Evolutionary conservation across 768 basidiomycete species (phyloP).

Genomic region (Gloeophyllum trabeum): DNA sequence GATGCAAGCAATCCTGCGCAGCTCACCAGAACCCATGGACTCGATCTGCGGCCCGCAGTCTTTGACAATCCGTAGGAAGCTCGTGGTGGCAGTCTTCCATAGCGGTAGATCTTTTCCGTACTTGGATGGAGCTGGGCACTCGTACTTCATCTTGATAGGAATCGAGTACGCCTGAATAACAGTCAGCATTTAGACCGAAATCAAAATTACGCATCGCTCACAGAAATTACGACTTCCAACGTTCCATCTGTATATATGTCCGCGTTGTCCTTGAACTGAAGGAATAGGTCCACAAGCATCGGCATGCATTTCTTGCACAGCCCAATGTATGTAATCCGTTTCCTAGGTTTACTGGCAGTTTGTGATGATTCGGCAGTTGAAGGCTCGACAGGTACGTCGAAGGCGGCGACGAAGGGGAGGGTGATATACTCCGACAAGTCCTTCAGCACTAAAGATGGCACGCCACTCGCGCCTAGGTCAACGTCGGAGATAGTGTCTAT

Average conservation of each 20-base stretch:
- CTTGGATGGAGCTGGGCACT: conserved; percentile 83
- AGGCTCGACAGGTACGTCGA: conserved; percentile 27
- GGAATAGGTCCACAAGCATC: conserved; percentile 65
- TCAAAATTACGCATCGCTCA: conserved; percentile 22
- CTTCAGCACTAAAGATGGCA: conserved; percentile 63
- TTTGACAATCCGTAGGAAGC: conserved; percentile 64
- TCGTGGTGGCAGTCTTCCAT: conserved; percentile 91
- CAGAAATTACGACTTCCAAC: conserved; percentile 71
- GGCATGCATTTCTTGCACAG: conserved; percentile 87
- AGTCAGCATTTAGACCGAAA: background rate
- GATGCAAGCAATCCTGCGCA: background rate
- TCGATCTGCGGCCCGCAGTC: conserved; percentile 48
- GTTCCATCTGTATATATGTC: conserved; percentile 76
- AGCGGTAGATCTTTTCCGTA: conserved; percentile 80
- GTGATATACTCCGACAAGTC: conserved; percentile 83
- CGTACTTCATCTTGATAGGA: conserved; percentile 90
- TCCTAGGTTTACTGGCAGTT: conserved; percentile 33
- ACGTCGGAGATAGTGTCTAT: conserved; percentile 60
- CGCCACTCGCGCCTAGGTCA: conserved; percentile 48
- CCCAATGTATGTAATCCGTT: conserved; percentile 80
- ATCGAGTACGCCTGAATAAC: conserved; percentile 68
- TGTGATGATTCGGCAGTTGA: conserved; percentile 5
- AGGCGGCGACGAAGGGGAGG: conserved; percentile 78
- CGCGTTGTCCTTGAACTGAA: conserved; percentile 44
- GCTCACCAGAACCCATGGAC: conserved; percentile 20